Evolutionary conservation across 257 asterid species (phyloP), one percentile per base, ranked within the genome.

Genomic region (Solanum sparsipilum): DNA sequence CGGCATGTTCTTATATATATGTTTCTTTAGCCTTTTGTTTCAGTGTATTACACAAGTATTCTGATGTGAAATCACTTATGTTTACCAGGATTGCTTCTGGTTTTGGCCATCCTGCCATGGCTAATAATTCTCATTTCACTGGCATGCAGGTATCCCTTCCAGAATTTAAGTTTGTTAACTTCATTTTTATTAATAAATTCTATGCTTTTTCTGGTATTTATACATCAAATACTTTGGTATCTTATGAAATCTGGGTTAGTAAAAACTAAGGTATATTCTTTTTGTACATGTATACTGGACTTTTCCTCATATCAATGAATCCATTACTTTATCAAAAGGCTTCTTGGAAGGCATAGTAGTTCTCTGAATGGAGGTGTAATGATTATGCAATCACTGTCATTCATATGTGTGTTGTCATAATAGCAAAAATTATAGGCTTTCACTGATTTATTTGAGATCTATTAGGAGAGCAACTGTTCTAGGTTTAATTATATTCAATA

Each of bases 141-240:
- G 90, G 88, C 39, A 89, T 92, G 91, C 93, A 92, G 93, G 93
- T 92, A 92, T 32, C 7, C 13, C 65, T 60, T 67, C 74, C 60
- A 18, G 83, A 23, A 58, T 25, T 87, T 23, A 20, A 67, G 67
- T 84, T 75, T 67, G 36, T 52, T 25, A 44, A 13, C 36, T 13
- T 31, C 58, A 13, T 73, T 83, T 76, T 76, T 35, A 58, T 41
- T 48, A 72, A 36, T 27, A 68, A 25, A 21, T 32, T 34, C 7
- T 44, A 38, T 79, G 56, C 27, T 84, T 68, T 65, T 31, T 21
- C 41, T 46, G 88, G 86, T 67, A 27, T 32, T 86, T 73, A n/a
- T 32, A 65, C 67, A 73, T 44, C 18, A 18, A 81, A 81, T 81
- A 46, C 41, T 81, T 48, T 41, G 29, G 68, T 2, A 46, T 16